A percentile compares a stretch with the other conserved stretches of the same genome.
Evolutionary conservation across 108 stramenopile species (phyloP).

Genomic region (Stephanodiscus minutulus): DNA sequence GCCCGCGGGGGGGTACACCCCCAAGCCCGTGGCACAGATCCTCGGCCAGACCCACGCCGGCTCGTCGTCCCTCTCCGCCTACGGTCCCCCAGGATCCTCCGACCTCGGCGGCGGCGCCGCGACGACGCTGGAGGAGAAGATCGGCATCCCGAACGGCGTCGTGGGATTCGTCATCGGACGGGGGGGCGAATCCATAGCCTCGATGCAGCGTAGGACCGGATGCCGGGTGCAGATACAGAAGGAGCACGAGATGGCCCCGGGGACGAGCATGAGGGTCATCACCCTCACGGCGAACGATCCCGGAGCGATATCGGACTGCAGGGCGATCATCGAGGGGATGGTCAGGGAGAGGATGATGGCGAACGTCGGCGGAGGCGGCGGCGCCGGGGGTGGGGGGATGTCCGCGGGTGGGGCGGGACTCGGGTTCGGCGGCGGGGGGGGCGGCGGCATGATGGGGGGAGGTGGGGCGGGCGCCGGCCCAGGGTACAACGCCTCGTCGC

Average conservation of each 20-base stretch:
- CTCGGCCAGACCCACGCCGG: slow-evolving; percentile 54
- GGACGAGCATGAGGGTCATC: slow-evolving; percentile 78
- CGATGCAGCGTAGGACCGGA: slow-evolving; percentile 79
- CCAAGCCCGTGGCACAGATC: slow-evolving; percentile 83
- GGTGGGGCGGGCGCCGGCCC: slow-evolving; percentile 21
- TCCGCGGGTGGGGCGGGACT: neutral
- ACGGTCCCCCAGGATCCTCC: slow-evolving; percentile 27
- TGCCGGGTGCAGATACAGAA: slow-evolving; percentile 90
- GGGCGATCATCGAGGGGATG: slow-evolving; percentile 81
- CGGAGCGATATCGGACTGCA: slow-evolving; percentile 72
- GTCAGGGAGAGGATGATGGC: slow-evolving; percentile 69
- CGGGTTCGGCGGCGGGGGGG: neutral
- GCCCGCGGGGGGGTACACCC: slow-evolving; percentile 48
- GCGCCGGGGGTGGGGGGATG: too few species aligned
- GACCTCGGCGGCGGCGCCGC: neutral
- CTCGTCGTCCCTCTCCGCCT: slow-evolving; percentile 37
- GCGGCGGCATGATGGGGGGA: slow-evolving; percentile 2
- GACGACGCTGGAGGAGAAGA: slow-evolving; percentile 66
- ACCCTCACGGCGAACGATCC: slow-evolving; percentile 76
- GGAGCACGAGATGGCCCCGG: slow-evolving; percentile 84
- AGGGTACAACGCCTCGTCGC: slow-evolving; percentile 37
- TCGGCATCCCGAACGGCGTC: slow-evolving; percentile 80
- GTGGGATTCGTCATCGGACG: slow-evolving; percentile 90
- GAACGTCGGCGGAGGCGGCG: too few species aligned
- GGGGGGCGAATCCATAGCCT: slow-evolving; percentile 86